A percentile compares a stretch with the other conserved stretches of the same genome.
Evolutionary conservation across 139 green algal species (phyloP).

Genomic region (Chlamydomonas sp.): DNA sequence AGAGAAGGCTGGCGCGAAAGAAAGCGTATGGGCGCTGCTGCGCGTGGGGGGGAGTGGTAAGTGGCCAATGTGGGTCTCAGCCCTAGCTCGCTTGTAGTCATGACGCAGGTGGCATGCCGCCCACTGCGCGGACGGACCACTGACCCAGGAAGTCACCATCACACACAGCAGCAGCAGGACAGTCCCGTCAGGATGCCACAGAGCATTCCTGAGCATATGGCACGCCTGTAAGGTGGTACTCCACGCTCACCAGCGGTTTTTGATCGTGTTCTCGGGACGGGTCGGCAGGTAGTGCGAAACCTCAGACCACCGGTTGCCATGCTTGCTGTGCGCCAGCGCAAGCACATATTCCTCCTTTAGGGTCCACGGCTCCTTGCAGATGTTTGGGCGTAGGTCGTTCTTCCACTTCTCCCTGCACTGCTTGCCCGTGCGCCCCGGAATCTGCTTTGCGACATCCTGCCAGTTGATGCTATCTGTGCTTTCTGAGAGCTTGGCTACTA

Average conservation of each 20-base stretch:
- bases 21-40: no score
- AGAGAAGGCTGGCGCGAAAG: no score
- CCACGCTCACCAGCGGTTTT: slow-evolving; percentile 72
- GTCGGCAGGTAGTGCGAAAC: not conserved
- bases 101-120: no score
- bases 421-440: slow-evolving; percentile 44
- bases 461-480: slow-evolving; percentile 37
- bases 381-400: slow-evolving; percentile 39
- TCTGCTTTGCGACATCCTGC: slow-evolving; percentile 28
- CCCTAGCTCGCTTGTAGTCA: no score
- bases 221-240: not conserved
- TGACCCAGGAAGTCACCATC: no score
- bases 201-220: not conserved
- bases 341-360: not conserved
- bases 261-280: slow-evolving; percentile 76
- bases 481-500: not conserved
- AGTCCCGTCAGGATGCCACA: not conserved
- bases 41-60: no score
- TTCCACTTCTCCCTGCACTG: slow-evolving; percentile 48
- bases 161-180: not conserved
- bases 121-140: no score
- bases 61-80: no score
- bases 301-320: slow-evolving; percentile 5
- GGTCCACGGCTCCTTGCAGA: slow-evolving; percentile 29
- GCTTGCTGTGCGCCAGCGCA: not conserved